phyloP scores from a whole-genome alignment of 2,329 filamentous ascomycete genomes.

The Penicillium sclerotiorum region DNA sequence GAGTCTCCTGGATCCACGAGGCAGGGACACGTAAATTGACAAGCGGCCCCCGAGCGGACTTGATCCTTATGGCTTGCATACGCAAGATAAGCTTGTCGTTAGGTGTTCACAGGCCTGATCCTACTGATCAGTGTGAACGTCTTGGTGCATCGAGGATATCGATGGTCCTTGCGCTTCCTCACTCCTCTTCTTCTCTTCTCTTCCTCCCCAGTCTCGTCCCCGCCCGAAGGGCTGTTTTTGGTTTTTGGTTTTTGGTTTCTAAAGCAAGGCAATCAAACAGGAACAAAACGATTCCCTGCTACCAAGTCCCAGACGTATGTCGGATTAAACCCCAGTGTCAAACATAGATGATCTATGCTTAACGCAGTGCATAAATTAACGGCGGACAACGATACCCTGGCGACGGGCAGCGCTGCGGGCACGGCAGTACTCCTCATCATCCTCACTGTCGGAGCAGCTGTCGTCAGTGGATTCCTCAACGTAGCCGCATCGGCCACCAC shows the following conservation, averaged over 20 bases:
- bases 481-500: conserved; percentile 83
- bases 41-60: conserved; percentile 11
- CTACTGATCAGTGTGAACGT: conserved; percentile 8
- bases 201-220: conserved; percentile 15
- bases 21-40: not conserved
- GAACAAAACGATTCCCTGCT: conserved; percentile 15
- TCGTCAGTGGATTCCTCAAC: conserved; percentile 64
- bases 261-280: conserved; percentile 19
- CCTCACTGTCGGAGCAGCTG: conserved; percentile 65
- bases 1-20: conserved; percentile 16
- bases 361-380: conserved; percentile 25
- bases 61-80: conserved; percentile 20
- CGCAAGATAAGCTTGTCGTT: conserved; percentile 26
- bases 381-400: conserved; percentile 43
- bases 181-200: not conserved
- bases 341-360: not conserved
- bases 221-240: conserved; percentile 23
- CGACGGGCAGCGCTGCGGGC: conserved; percentile 38
- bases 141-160: conserved; percentile 19
- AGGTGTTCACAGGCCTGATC: no score
- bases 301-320: conserved; percentile 14
- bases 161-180: conserved; percentile 20
- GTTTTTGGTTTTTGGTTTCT: conserved; percentile 5
- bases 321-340: not conserved
- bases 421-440: conserved; percentile 43